Conservation (phyloP, 2,329 filamentous ascomycete species). For the Neonectria punicea region DNA sequence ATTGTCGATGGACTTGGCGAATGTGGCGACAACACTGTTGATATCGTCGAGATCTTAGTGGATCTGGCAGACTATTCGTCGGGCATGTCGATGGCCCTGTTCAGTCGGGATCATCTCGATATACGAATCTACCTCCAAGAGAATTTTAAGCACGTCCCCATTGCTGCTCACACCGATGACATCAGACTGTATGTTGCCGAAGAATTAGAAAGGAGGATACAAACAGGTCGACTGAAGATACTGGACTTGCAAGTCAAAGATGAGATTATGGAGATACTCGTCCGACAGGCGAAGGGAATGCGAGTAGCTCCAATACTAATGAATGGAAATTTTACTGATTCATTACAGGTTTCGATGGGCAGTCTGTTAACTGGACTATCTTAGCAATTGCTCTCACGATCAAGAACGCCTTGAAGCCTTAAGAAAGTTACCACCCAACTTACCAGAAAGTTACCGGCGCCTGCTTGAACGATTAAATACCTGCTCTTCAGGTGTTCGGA, state of each 20-base stretch:
- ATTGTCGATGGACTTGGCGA: conserved; percentile 22
- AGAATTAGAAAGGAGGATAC: conserved; percentile 22
- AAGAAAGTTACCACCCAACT: conserved; percentile 4
- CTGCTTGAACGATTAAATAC: conserved; percentile 11
- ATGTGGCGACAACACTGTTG: conserved; percentile 3
- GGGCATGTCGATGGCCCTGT: not conserved
- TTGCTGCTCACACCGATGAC: conserved; percentile 16
- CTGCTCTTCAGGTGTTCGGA: not conserved
- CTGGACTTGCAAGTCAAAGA: conserved; percentile 10
- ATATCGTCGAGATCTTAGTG: not conserved
- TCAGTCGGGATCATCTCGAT: conserved; percentile 22
- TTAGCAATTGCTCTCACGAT: conserved; percentile 23
- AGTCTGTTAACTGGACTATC: conserved; percentile 33
- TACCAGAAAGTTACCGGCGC: conserved; percentile 24
- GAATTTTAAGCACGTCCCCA: not conserved
- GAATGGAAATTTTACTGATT: rapidly evolving
- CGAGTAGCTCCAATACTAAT: not conserved
- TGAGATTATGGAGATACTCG: conserved; percentile 14
- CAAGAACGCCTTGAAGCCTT: conserved; percentile 23
- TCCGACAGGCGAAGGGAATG: conserved; percentile 27
- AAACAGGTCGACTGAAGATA: not conserved
- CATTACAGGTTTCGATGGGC: conserved; percentile 32
- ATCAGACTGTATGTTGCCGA: conserved; percentile 23
- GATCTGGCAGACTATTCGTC: not conserved
- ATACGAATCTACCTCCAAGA: not conserved